phyloP scores from a whole-genome alignment of 2,329 filamentous ascomycete genomes.

The Cladosporium sp. region DNA sequence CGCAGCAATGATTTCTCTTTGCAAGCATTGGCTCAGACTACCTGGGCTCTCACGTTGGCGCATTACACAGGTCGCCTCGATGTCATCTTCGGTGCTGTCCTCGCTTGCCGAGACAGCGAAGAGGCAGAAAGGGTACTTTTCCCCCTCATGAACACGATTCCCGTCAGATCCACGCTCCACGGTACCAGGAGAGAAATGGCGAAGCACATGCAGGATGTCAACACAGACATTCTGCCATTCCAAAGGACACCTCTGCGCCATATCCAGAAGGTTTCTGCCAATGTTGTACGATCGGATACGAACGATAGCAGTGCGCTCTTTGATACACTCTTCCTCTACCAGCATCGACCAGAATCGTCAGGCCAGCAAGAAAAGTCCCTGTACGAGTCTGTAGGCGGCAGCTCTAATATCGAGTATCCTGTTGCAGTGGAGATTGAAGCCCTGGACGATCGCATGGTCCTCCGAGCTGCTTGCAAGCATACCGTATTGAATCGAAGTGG shows the following conservation, averaged over 20 bases:
- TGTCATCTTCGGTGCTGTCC: constrained; percentile 74
- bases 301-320: constrained; percentile 44
- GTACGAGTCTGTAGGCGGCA: constrained; percentile 60
- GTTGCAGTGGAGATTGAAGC: constrained; percentile 78
- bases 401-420: constrained; percentile 72
- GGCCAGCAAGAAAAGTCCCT: constrained; percentile 33
- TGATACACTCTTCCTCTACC: constrained; percentile 64
- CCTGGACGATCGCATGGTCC: constrained; percentile 52
- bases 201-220: constrained; percentile 67
- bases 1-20: constrained; percentile 63
- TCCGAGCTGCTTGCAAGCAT: constrained; percentile 68
- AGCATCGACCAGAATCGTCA: constrained; percentile 46
- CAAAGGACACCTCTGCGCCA: constrained; percentile 75
- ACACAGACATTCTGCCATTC: constrained; percentile 61
- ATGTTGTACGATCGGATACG: constrained; percentile 4
- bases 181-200: constrained; percentile 63
- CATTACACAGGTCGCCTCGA: constrained; percentile 62
- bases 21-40: constrained; percentile 71
- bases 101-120: constrained; percentile 78
- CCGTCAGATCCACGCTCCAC: constrained; percentile 68
- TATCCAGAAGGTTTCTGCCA: constrained; percentile 49
- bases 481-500: constrained; percentile 47
- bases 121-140: constrained; percentile 67
- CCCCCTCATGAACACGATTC: constrained; percentile 88
- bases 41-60: constrained; percentile 69